Conservation (phyloP, 805 yeast genomes). For the Spathaspora arborariae region DNA sequence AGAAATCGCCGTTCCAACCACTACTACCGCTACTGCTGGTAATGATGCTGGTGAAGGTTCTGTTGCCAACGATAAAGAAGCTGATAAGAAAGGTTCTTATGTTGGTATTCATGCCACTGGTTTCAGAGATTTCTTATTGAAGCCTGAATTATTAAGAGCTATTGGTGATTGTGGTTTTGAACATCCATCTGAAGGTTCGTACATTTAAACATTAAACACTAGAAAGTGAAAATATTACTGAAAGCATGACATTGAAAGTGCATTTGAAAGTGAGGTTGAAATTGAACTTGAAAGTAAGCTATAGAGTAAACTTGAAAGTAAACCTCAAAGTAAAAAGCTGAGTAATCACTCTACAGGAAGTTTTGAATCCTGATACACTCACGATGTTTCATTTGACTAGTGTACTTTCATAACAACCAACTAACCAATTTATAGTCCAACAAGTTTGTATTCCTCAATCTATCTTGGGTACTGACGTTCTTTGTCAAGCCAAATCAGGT, state of each 20-base stretch:
- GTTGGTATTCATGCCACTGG: slow-evolving; percentile 99
- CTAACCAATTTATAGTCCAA: slow-evolving; percentile 59
- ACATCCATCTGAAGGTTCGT: slow-evolving; percentile 98
- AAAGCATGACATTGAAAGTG: background rate
- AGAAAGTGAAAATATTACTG: background rate
- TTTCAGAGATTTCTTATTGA: slow-evolving; percentile 93
- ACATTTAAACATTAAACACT: slow-evolving; percentile 9
- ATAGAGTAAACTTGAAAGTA: too few species aligned
- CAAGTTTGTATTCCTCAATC: slow-evolving; percentile 98
- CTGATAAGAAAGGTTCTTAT: slow-evolving; percentile 92
- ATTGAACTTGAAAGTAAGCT: too few species aligned
- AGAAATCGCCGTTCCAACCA: slow-evolving; percentile 71
- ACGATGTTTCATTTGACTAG: background rate
- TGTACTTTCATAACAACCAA: slow-evolving; percentile 17
- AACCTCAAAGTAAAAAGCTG: too few species aligned
- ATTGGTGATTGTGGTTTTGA: slow-evolving; percentile 99
- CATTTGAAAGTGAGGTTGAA: background rate
- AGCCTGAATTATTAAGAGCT: slow-evolving; percentile 96
- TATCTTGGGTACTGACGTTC: slow-evolving; percentile 93
- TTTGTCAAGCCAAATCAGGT: slow-evolving; percentile 99
- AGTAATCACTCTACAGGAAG: background rate
- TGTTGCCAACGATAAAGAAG: slow-evolving; percentile 52
- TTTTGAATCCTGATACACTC: background rate
- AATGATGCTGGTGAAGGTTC: slow-evolving; percentile 36
- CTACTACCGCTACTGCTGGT: slow-evolving; percentile 44